Evolutionary conservation across 2,329 filamentous ascomycete species (phyloP).

Genomic region (Annulohypoxylon truncatum): DNA sequence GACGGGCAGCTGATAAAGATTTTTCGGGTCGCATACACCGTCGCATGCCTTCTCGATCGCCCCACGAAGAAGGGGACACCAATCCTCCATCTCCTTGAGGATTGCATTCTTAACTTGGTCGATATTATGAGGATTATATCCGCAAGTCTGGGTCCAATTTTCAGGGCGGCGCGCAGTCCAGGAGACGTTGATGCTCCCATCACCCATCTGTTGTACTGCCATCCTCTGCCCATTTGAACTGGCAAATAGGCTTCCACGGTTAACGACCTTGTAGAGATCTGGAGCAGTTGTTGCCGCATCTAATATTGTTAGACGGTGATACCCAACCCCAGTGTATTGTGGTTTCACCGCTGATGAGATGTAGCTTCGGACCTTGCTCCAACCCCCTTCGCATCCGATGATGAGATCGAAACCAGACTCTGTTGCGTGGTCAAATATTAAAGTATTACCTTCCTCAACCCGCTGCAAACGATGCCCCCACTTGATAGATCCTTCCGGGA

Average conservation of each 20-base stretch:
- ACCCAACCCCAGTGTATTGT: constrained; percentile 59
- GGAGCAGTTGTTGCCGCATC: constrained; percentile 57
- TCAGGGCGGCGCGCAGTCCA: constrained; percentile 54
- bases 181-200: constrained; percentile 59
- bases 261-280: constrained; percentile 58
- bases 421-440: constrained; percentile 54
- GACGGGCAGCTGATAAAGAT: constrained; percentile 65
- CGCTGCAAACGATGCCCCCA: constrained; percentile 60
- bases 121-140: constrained; percentile 57
- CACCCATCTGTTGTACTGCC: constrained; percentile 59
- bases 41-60: constrained; percentile 54
- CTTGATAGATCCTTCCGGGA: constrained; percentile 58
- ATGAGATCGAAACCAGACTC: constrained; percentile 54
- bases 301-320: constrained; percentile 56
- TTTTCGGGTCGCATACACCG: constrained; percentile 55
- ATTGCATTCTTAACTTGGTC: constrained; percentile 54
- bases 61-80: constrained; percentile 56
- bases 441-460: constrained; percentile 50
- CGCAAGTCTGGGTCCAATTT: constrained; percentile 56
- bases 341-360: constrained; percentile 55
- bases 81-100: constrained; percentile 53
- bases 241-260: constrained; percentile 60
- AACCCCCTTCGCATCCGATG: constrained; percentile 53
- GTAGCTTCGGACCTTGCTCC: constrained; percentile 52
- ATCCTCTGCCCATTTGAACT: constrained; percentile 57